A percentile compares a stretch with the other conserved stretches of the same genome.
Evolutionary conservation across 768 basidiomycete genomes (phyloP).

Genomic region (Rhodotorula babjevae): DNA sequence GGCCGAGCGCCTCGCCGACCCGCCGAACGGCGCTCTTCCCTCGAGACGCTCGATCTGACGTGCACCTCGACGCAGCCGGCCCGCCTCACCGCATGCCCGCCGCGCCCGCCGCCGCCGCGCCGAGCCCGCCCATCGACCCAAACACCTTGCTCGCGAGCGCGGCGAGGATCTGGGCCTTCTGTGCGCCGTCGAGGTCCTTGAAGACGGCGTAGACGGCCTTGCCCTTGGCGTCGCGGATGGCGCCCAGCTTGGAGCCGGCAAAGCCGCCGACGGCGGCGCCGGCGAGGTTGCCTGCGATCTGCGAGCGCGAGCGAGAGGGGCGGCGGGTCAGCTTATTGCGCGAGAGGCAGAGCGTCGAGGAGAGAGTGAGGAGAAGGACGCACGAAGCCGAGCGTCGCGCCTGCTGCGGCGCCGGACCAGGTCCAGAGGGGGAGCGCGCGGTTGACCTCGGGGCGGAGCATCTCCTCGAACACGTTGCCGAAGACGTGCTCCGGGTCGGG

Average conservation of each 20-base stretch:
- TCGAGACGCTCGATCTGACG: not conserved
- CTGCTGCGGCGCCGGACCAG: slow-evolving; percentile 34
- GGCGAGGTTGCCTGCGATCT: slow-evolving; percentile 38
- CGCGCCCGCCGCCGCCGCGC: too few relatives aligned
- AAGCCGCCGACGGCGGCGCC: slow-evolving; percentile 36
- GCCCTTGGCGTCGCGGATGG: slow-evolving; percentile 37
- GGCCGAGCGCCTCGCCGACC: too few relatives aligned
- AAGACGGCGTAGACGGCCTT: slow-evolving; percentile 34
- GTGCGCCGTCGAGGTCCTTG: slow-evolving; percentile 22
- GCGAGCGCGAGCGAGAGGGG: not conserved
- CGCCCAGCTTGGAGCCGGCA: slow-evolving; percentile 28
- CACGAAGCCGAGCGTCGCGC: slow-evolving; percentile 36
- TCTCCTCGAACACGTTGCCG: slow-evolving; percentile 36
- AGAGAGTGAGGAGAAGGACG: not conserved
- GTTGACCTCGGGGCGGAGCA: slow-evolving; percentile 34
- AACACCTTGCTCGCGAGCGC: slow-evolving; percentile 1
- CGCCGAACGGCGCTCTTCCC: too few relatives aligned
- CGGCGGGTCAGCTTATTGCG: not conserved
- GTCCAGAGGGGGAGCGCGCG: slow-evolving; percentile 36
- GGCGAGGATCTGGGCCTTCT: slow-evolving; percentile 23
- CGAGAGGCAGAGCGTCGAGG: too few relatives aligned
- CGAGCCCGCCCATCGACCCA: not conserved
- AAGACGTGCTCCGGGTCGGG: slow-evolving; percentile 39
- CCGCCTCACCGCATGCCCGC: not conserved
- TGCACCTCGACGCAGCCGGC: too few relatives aligned